Percentiles rank a stretch among this genome's conserved stretches.
These are phyloP conservation scores for Zanthoxylum bungeanum DNA, from an alignment of 345 rosid species.

Conservation along the genomic window DNA sequence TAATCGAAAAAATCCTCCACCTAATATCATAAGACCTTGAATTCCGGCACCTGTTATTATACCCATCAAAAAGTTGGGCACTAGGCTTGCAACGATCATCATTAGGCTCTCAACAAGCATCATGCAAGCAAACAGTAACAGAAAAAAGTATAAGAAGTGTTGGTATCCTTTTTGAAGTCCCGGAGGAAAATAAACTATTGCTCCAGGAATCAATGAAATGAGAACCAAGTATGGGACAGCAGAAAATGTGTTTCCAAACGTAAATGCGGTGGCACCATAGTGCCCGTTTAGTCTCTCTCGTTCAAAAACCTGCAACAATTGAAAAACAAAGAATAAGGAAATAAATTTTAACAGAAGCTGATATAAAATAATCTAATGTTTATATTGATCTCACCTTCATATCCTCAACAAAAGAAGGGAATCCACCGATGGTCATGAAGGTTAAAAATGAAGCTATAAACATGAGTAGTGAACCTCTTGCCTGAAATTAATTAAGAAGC, in stretches of 20 bases:
- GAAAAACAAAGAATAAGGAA: not conserved
- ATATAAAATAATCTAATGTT: not conserved
- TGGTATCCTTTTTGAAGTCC: constrained; percentile 36
- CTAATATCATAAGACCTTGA: constrained; percentile 47
- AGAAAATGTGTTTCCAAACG: constrained; percentile 43
- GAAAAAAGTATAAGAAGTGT: constrained; percentile 34
- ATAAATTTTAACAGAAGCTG: not conserved
- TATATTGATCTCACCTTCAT: not conserved
- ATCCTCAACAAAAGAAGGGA: constrained; percentile 42
- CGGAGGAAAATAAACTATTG: constrained; percentile 27
- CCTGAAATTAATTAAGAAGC: constrained; percentile 24
- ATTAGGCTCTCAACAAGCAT: constrained; percentile 51
- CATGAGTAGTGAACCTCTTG: constrained; percentile 42
- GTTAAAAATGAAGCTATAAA: constrained; percentile 45
- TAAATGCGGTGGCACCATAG: constrained; percentile 37
- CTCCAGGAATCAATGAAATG: constrained; percentile 43
- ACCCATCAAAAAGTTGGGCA: constrained; percentile 53
- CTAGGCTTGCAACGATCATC: constrained; percentile 50
- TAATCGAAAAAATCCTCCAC: constrained; percentile 48
- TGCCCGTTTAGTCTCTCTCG: constrained; percentile 62
- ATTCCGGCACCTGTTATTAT: constrained; percentile 51
- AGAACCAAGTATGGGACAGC: constrained; percentile 36
- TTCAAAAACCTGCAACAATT: constrained; percentile 32
- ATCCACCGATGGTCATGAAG: constrained; percentile 50
- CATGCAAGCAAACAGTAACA: constrained; percentile 35